Evolutionary conservation across 345 rosid species (phyloP).

Genomic region (Citrus sp.): DNA sequence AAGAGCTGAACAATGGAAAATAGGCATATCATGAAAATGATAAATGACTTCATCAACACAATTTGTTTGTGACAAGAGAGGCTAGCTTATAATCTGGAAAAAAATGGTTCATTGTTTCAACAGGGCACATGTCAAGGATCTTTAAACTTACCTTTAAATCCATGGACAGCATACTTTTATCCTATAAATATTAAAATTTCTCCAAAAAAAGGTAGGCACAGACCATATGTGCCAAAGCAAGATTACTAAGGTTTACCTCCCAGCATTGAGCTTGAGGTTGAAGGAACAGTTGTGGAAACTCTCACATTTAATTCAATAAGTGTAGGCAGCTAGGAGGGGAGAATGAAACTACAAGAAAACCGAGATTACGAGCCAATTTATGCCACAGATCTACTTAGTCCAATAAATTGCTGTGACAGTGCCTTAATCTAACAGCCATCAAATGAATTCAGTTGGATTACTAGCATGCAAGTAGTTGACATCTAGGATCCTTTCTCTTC

Average conservation of each 20-base stretch:
- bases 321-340: not conserved
- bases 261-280: not conserved
- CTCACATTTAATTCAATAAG: not conserved
- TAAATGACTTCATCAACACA: slow-evolving; percentile 10
- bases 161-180: not conserved
- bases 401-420: not conserved
- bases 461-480: not conserved
- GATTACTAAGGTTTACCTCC: not conserved
- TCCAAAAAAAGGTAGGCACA: not conserved
- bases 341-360: not conserved
- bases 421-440: not conserved
- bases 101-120: not conserved
- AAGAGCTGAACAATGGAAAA: not conserved
- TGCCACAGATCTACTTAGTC: not conserved
- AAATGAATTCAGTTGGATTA: not conserved
- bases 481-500: not conserved
- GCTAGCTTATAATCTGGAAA: not conserved
- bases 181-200: not conserved
- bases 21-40: not conserved
- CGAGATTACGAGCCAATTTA: not conserved
- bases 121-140: not conserved
- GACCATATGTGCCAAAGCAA: not conserved
- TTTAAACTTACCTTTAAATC: slow-evolving; percentile 6
- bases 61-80: not conserved
- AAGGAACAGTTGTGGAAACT: not conserved